Percentiles rank a stretch among this genome's conserved stretches.
These are phyloP conservation scores for Priceomyces carsonii DNA, from an alignment of 805 yeast genomes.

Conservation along the genomic window DNA sequence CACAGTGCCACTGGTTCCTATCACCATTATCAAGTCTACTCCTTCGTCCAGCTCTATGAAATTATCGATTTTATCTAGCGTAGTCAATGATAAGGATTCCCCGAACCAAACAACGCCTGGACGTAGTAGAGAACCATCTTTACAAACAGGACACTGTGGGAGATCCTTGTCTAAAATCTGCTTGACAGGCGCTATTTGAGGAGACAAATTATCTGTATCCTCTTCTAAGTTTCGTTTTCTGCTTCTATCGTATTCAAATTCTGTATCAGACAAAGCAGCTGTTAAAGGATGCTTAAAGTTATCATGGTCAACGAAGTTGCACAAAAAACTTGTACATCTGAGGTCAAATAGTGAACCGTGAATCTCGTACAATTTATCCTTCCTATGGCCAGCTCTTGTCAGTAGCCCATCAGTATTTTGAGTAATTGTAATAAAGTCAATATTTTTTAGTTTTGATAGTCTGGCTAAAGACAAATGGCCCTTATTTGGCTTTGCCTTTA, in stretches of 20 bases:
- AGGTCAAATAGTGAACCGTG: conserved; percentile 79
- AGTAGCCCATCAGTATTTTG: conserved; percentile 84
- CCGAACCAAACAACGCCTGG: conserved; percentile 97
- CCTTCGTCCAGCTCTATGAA: conserved; percentile 53
- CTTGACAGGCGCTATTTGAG: conserved; percentile 50
- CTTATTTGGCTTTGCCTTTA: conserved; percentile 66
- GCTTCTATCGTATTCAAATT: conserved; percentile 31
- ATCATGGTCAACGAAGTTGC: conserved; percentile 58
- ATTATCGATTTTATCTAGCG: conserved; percentile 67
- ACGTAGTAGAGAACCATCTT: conserved; percentile 57
- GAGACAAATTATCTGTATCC: conserved; percentile 25
- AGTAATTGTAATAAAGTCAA: conserved; percentile 63
- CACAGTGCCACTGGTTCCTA: conserved; percentile 82
- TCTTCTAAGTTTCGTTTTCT: conserved; percentile 13
- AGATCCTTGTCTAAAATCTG: conserved; percentile 50
- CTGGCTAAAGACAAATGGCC: conserved; percentile 74
- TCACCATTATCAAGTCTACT: conserved; percentile 75
- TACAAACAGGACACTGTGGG: conserved; percentile 79
- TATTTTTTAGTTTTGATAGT: conserved; percentile 44
- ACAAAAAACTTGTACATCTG: conserved; percentile 73
- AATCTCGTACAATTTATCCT: conserved; percentile 56
- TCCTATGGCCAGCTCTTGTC: conserved; percentile 62
- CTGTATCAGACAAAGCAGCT: conserved; percentile 46
- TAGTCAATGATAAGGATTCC: conserved; percentile 71
- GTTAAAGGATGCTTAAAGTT: conserved; percentile 62